Evolutionary conservation across 305 asterid species (phyloP), one percentile per base, ranked within the genome.

Genomic region (Solanum hybrid): DNA sequence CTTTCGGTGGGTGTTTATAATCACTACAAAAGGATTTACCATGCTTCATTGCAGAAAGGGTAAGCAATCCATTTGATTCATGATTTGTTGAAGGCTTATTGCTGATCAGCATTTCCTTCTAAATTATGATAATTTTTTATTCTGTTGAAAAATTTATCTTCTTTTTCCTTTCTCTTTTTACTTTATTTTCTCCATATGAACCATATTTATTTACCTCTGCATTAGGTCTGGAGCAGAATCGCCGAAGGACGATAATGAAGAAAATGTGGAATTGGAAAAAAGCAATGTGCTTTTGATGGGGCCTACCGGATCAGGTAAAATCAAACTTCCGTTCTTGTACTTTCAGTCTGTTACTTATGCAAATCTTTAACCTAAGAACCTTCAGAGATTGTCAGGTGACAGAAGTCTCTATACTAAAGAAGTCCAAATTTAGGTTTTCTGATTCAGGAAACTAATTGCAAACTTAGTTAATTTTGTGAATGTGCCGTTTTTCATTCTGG

Each of bases 241-340:
- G 72, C 80, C 90, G 77, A 90, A 79, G 89, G 92, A 93, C 85
- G 97, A 97, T 91, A 93, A 92, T 78, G 97, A 93, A 39, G 96
- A 96, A 89, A 93, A 94, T 88, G 98, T 97, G 82, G 98, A 97
- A 89, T 90, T 97, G 93, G 99, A 97, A 90, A 96, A 97, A 93
- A 97, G 99, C 98, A 97, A 97, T 90, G 98, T 97, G 93, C 94
- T 97, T 90, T 92, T 97, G 93, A 95, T 97, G 97, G 99, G 99
- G 20, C 99, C 98, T 78, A 97, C 99, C 76, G 99, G 99, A 90
- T 97, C 99, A 92, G 99, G 99, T 93, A 92, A 89, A 83, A 68
- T 88, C 78, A 80, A 76, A 72, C 89, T 91, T 81, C 87, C 84
- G 68, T 79, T 34, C 79, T 57, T 32, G 88, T 32, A 51, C 77